These are phyloP conservation scores for Curvularia hawaiiensis DNA, from an alignment of 2,329 filamentous ascomycete genomes.

Conservation along the genomic window DNA sequence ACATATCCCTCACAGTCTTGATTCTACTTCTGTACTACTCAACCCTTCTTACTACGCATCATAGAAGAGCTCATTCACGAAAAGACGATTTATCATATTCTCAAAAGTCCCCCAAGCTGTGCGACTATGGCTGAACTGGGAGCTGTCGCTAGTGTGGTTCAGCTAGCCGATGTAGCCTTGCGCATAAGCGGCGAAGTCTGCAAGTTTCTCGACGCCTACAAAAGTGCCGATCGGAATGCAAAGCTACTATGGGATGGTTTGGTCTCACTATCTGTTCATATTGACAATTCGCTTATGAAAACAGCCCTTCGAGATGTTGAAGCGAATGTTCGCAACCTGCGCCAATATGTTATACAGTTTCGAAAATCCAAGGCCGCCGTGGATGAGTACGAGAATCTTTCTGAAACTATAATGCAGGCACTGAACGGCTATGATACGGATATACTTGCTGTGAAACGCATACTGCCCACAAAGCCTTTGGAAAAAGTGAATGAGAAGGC, in stretches of 20 bases:
- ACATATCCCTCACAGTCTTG: neutral
- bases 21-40: neutral
- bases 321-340: neutral
- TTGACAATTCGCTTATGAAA: neutral
- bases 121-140: slow-evolving; percentile 3
- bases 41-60: neutral
- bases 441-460: neutral
- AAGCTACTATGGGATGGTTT: neutral
- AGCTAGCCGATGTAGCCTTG: slow-evolving; percentile 5
- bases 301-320: neutral
- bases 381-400: neutral
- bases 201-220: slow-evolving; percentile 7
- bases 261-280: neutral
- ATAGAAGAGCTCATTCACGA: too few relatives aligned
- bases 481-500: neutral
- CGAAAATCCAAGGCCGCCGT: neutral
- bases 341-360: neutral
- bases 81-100: neutral
- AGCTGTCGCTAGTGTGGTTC: neutral
- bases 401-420: neutral
- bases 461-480: neutral
- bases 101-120: neutral
- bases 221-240: neutral
- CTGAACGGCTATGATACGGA: neutral
- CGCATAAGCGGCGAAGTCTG: slow-evolving; percentile 2